A percentile compares a stretch with the other conserved stretches of the same genome.
phyloP scores from a whole-genome alignment of 2,329 filamentous ascomycete genomes.

The Lachnellula suecica region DNA sequence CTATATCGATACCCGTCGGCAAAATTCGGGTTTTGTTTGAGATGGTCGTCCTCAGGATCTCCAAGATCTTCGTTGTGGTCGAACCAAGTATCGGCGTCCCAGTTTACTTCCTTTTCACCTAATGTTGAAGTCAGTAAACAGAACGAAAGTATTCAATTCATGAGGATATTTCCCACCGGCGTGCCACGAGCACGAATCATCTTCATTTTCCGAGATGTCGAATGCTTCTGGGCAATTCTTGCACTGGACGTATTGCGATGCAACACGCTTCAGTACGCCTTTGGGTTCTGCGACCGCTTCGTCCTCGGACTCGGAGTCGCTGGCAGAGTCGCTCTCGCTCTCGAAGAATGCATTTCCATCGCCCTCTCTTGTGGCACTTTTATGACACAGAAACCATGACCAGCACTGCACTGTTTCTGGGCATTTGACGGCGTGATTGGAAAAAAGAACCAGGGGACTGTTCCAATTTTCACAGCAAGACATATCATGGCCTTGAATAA shows the following conservation, averaged over 20 bases:
- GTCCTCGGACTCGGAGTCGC: no score
- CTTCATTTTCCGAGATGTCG: neutral
- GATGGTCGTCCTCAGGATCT: neutral
- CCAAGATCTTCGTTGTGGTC: neutral
- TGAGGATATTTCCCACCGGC: neutral
- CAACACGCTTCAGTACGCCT: neutral
- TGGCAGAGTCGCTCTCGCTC: no score
- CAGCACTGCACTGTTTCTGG: neutral
- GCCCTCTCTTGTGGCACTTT: no score
- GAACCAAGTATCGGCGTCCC: neutral
- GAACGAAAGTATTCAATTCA: neutral
- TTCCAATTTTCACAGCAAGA: neutral
- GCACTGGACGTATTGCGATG: neutral
- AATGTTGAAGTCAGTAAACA: neutral
- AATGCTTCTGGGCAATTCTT: neutral
- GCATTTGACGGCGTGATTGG: neutral
- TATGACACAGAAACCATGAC: no score
- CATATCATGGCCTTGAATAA: no score
- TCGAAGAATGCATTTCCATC: no score
- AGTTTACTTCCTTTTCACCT: neutral
- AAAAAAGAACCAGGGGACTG: neutral
- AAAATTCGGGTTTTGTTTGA: neutral
- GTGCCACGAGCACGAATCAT: neutral
- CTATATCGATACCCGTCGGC: neutral
- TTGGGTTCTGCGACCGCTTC: no score